Evolutionary conservation across 805 yeast species (phyloP), one percentile per base, ranked within the genome.

Genomic region (Hanseniaspora taiwanica): DNA sequence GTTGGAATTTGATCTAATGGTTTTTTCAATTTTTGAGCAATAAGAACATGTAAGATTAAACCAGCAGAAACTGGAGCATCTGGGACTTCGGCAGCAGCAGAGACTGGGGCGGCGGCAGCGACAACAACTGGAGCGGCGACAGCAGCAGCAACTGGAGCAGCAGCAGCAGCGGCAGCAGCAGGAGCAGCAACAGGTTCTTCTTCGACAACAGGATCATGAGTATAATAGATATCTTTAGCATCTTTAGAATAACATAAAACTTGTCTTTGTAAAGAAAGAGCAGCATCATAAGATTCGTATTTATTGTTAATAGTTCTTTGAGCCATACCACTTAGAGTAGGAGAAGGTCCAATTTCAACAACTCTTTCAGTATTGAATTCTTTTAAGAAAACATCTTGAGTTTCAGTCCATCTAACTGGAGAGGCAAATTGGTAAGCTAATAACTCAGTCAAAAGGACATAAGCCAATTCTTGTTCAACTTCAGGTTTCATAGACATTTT

Each of bases 341-440:
- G 97, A 37, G 97, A 86, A 46, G 99, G 99, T 42, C 99, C 99
- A 48, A 91, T 84, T 65, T 91, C 99, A 50, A 91, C 96, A 46
- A 91, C 89, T 58, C 98, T 76, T 68, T 93, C 98, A 46, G 96
- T 81, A 65, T 89, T 86, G 74, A 76, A 81, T 53, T 86, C 91
- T 62, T 83, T 82, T 60, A 91, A 74, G 60, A 91, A 82, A 44
- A 91, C 97, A 68, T 91, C 98, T 66, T 91, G 99, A 46, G 98
- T 91, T 63, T 93, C 98, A 62, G 93, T 91, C 97, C 99, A 91
- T 73, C 97, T 79, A 49, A 91, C 99, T 37, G 99, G 98, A 46
- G 96, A 87, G 38, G 99, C 99, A 58, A 91, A 91, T 66, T 91
- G 99, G 68, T 87, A 91, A 40, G 98, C 97, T 66, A 91, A 73